phyloP scores from a whole-genome alignment of 2,329 filamentous ascomycete genomes.

The Sphaerulina populicola region DNA sequence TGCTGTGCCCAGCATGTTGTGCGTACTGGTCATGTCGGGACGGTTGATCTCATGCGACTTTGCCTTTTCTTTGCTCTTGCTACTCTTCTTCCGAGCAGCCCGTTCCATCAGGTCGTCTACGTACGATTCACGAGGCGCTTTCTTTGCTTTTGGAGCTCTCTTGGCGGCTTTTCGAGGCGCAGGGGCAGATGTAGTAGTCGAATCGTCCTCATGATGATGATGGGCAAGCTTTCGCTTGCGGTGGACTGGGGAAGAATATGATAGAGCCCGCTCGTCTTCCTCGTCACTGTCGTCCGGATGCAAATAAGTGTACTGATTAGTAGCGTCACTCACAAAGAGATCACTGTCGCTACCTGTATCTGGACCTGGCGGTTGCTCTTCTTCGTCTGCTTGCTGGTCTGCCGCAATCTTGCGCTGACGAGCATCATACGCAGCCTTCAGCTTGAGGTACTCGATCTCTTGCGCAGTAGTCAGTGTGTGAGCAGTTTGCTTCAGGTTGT shows the following conservation, averaged over 20 bases:
- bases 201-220: constrained; percentile 2
- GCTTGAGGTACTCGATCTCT: constrained; percentile 23
- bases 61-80: constrained; percentile 6
- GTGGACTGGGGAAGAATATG: not conserved
- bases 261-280: not conserved
- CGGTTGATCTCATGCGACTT: constrained; percentile 1
- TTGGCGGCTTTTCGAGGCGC: not conserved
- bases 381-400: constrained; percentile 15
- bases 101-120: constrained; percentile 9
- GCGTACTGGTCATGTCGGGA: constrained; percentile 14
- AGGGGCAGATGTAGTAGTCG: not conserved
- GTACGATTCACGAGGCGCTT: constrained; percentile 4
- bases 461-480: constrained; percentile 14
- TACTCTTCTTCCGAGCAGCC: constrained; percentile 6
- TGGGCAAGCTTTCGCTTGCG: constrained; percentile 1
- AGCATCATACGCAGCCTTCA: constrained; percentile 15
- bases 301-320: not conserved
- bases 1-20: constrained; percentile 15
- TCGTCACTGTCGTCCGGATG: not conserved
- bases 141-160: not conserved
- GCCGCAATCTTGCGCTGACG: constrained; percentile 15
- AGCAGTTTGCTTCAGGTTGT: constrained; percentile 11
- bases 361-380: constrained; percentile 2
- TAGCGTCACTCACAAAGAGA: constrained; percentile 10
- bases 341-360: constrained; percentile 8